Evolutionary conservation across 2,329 filamentous ascomycete genomes (phyloP).

Genomic region (Fusarium napiforme): DNA sequence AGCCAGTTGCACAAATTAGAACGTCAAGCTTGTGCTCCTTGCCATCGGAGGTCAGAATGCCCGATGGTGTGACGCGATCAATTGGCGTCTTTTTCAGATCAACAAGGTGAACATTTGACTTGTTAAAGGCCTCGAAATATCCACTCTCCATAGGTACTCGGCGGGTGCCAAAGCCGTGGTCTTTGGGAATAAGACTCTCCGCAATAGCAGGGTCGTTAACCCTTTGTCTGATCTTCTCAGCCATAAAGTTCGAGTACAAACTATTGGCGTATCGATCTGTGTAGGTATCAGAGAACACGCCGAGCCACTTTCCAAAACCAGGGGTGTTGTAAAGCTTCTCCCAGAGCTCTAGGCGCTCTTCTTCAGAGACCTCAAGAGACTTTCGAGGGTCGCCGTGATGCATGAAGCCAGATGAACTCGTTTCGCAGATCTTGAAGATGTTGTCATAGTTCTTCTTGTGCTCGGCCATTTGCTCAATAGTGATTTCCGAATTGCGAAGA

Average conservation of each 20-base stretch:
- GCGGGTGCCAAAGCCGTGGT: slow-evolving; percentile 28
- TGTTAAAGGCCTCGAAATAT: slow-evolving; percentile 31
- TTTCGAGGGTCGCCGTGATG: slow-evolving; percentile 32
- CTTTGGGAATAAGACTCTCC: slow-evolving; percentile 21
- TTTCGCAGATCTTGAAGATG: slow-evolving; percentile 17
- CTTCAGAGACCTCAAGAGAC: slow-evolving; percentile 4
- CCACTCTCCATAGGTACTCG: slow-evolving; percentile 35
- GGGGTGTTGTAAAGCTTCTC: slow-evolving; percentile 23
- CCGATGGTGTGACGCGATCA: background rate
- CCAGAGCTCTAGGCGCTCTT: slow-evolving; percentile 22
- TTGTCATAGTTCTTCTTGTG: slow-evolving; percentile 26
- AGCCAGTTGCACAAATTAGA: slow-evolving; percentile 34
- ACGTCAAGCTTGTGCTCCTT: slow-evolving; percentile 23
- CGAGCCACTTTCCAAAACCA: slow-evolving; percentile 31
- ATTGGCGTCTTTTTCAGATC: slow-evolving; percentile 23
- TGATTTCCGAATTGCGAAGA: slow-evolving; percentile 33
- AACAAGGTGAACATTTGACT: slow-evolving; percentile 27
- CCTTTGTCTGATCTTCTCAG: slow-evolving; percentile 20
- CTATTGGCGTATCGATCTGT: slow-evolving; percentile 26
- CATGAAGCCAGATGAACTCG: slow-evolving; percentile 25
- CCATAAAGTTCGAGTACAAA: slow-evolving; percentile 32
- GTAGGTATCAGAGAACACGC: slow-evolving; percentile 32
- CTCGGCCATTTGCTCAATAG: slow-evolving; percentile 8
- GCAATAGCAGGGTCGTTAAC: slow-evolving; percentile 15
- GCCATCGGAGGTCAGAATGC: slow-evolving; percentile 19